These are phyloP conservation scores for Forsythia suspensa DNA, from an alignment of 257 asterid genomes.

Conservation along the genomic window DNA sequence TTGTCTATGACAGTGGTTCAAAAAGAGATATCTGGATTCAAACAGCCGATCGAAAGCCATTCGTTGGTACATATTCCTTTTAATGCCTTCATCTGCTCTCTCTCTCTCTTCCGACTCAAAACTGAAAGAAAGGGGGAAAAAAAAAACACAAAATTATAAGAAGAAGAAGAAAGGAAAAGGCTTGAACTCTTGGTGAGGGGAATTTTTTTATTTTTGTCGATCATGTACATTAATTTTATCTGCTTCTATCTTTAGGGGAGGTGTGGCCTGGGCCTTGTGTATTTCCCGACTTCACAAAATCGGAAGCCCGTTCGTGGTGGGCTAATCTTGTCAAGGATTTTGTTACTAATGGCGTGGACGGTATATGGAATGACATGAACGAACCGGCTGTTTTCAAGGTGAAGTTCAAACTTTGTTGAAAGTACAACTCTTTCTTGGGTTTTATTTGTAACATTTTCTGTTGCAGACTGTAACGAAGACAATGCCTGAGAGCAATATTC, in stretches of 20 bases:
- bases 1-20: constrained; percentile 82
- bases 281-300: constrained; percentile 87
- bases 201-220: not conserved
- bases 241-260: constrained; percentile 53
- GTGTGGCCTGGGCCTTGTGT: constrained; percentile 99
- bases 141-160: not conserved
- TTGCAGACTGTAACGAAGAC: constrained; percentile 91
- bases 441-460: constrained; percentile 20
- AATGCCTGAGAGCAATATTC: constrained; percentile 94
- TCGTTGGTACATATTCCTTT: constrained; percentile 49
- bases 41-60: constrained; percentile 74
- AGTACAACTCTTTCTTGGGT: constrained; percentile 9
- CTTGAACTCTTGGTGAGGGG: not conserved
- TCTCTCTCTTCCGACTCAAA: not conserved
- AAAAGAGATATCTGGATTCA: constrained; percentile 83
- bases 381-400: constrained; percentile 98
- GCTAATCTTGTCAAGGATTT: constrained; percentile 81
- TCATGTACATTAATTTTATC: constrained; percentile 19
- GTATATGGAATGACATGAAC: constrained; percentile 99
- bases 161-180: not conserved
- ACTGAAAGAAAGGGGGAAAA: not conserved
- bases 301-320: constrained; percentile 91
- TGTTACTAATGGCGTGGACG: constrained; percentile 83
- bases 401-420: constrained; percentile 25
- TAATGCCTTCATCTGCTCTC: not conserved